Base-by-base conservation (phyloP, 2,329 filamentous ascomycete genomes). In the Xylaria polymorpha region DNA sequence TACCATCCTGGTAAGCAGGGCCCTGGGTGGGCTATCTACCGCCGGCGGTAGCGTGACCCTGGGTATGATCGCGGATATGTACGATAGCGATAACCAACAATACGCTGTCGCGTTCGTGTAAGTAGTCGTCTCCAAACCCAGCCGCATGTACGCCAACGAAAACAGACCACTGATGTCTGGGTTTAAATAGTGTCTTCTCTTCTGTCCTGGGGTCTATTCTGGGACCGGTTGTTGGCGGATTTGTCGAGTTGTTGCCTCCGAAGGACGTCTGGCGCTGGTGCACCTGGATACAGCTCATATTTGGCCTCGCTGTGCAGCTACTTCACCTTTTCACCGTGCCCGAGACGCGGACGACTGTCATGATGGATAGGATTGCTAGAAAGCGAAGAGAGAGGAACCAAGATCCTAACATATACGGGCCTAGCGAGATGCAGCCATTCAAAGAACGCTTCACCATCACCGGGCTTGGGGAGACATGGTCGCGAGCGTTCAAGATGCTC, bases 261-360 rank as follows among this genome's bases (percentile, higher is more conserved):
- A 7, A 43, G n/a, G 29, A 69, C 10, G 69, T 68, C 32, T 96
- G 92, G 92, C 86, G 87, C 72, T 94, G 77, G 77, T 76, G 76
- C 64, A 94, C 95, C 78, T 96, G 93, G 93, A 92, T 95, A 68
- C 92, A 94, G 79, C 86, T 95, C 71, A 94, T 94, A 73, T 89
- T 95, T 62, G 92, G 93, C 20, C 90, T 81, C 9, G 85, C 88
- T 41, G 88, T 93, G 3, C 92, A 94, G 76, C 20, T 88, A 1
- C 76, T 92, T 4, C 92, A 94, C 77, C 82, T 91, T 59, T 76
- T 92, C 67, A 84, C 88, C 8, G 93, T 96, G 1, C 92, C 92
- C 1, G 93, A 96, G 79, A 96, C 93, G 0, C 86, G 93, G 61
- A 87, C 89, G 0, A 93, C 91, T 4, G 87, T 94, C 69, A 85